Evolutionary conservation across 2,329 filamentous ascomycete species (phyloP), one percentile per base, ranked within the genome.

Genomic region (Aquanectria penicillioides): DNA sequence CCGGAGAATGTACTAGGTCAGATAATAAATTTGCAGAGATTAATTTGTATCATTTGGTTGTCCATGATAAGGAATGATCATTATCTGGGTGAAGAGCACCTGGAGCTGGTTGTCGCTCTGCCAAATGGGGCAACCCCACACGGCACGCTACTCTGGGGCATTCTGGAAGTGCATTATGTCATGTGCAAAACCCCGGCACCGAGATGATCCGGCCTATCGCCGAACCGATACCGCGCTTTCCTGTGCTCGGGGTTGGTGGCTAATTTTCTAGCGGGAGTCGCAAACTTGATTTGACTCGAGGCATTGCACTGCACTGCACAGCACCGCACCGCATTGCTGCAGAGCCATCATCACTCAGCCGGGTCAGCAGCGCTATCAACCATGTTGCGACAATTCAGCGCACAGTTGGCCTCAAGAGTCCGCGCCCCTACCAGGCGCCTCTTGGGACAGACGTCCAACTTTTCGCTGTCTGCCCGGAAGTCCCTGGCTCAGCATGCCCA

Each of bases 371-470:
- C n/a, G n/a, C n/a, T n/a, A n/a, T n/a, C n/a, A 49, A 60, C 11
- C 53, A 78, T 78, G 76, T 67, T 77, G 65, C 74, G 76, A 68
- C 71, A 74, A 62, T 67, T 77, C 57, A 69, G 71, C 54, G 52
- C 75, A 50, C 66, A 73, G 61, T 54, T 77, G 52, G 71, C 70
- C 54, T 67, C 67, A 43, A 63, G 65, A 65, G 67, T 59, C 20
- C 63, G 65, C 54, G 67, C 67, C 12, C 59, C 64, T 37, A 61
- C 67, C 61, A 68, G 69, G 20, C 63, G 65, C 40, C 54, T 70
- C 36, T 50, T 71, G 55, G 61, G 61, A 25, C 63, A 68, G 57
- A 59, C 59, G 31, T 57, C 60, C n/a, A 69, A 58, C 55, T 43
- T 65, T 38, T 61, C 63, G 29, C 22, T 70, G 28, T 56, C 52